Conservation (phyloP, 2,329 filamentous ascomycete species). For the Raffaelea albimanens region DNA sequence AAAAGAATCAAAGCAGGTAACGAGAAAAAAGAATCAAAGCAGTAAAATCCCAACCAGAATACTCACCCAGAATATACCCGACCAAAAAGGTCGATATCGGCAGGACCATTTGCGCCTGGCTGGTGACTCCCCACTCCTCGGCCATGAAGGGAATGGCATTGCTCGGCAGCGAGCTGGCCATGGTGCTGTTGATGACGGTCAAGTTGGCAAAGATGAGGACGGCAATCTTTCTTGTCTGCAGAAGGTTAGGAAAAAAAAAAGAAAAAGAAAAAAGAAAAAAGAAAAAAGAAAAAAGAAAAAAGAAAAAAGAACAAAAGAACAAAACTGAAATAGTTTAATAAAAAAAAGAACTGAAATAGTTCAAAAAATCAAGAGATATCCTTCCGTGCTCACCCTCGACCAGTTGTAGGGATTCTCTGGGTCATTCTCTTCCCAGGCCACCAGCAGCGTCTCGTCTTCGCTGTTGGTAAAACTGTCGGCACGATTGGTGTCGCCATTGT, state of each 20-base stretch:
- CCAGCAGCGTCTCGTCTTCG: conserved; percentile 21
- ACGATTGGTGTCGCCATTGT: not conserved
- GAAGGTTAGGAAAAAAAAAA: not conserved
- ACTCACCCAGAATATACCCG: not conserved
- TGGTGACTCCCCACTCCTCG: conserved; percentile 45
- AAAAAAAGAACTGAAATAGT: not conserved
- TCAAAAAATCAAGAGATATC: not conserved
- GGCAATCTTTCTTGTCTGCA: conserved; percentile 43
- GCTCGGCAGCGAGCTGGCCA: conserved; percentile 55
- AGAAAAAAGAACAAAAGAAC: too few species aligned
- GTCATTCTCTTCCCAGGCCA: conserved; percentile 38
- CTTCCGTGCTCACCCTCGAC: conserved; percentile 27
- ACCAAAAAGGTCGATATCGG: conserved; percentile 56
- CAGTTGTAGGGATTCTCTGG: conserved; percentile 46
- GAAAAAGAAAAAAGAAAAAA: too few species aligned
- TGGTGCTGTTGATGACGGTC: conserved; percentile 58
- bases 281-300: too few species aligned
- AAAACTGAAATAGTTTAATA: too few species aligned
- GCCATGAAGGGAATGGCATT: conserved; percentile 52
- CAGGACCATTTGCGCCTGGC: conserved; percentile 34
- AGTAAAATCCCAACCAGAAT: too few species aligned
- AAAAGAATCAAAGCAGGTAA: not conserved
- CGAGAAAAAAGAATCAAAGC: not conserved
- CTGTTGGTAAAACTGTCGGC: conserved; percentile 13
- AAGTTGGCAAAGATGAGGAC: conserved; percentile 47